Conservation (phyloP, 306 rosid genomes). For the Pachyrhizus erosus region DNA sequence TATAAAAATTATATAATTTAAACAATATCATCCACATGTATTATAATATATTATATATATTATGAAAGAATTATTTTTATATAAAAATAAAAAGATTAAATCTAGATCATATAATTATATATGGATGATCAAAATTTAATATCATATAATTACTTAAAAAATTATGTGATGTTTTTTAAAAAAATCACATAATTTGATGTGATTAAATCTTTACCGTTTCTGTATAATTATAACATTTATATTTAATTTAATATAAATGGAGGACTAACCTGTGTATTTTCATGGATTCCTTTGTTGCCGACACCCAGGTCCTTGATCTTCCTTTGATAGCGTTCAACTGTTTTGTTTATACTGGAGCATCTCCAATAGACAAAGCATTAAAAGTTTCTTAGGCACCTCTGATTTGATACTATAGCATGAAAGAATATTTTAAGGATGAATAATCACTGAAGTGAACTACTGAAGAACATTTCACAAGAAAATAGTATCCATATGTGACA, state of each 20-base stretch:
- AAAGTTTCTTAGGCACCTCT: constrained; percentile 24
- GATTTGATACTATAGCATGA: constrained; percentile 1
- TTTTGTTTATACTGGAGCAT: constrained; percentile 72
- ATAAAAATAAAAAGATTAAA: no score
- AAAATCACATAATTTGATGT: no score
- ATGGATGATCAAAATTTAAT: no score
- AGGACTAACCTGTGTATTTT: constrained; percentile 64
- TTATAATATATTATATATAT: no score
- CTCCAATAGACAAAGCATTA: constrained; percentile 39
- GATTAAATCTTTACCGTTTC: no score
- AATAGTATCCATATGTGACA: background rate
- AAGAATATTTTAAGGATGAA: background rate
- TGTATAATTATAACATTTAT: no score
- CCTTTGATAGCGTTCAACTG: constrained; percentile 77
- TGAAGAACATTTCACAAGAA: constrained; percentile 20
- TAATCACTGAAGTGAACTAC: background rate
- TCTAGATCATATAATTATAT: no score
- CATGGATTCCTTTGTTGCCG: constrained; percentile 42
- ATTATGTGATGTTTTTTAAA: no score
- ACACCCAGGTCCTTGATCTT: constrained; percentile 59
- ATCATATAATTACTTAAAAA: no score
- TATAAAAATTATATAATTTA: no score
- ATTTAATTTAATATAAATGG: background rate
- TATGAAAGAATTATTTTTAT: no score
- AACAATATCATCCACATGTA: no score